Conservation (phyloP, 345 rosid genomes). For the Pistacia vera region DNA sequence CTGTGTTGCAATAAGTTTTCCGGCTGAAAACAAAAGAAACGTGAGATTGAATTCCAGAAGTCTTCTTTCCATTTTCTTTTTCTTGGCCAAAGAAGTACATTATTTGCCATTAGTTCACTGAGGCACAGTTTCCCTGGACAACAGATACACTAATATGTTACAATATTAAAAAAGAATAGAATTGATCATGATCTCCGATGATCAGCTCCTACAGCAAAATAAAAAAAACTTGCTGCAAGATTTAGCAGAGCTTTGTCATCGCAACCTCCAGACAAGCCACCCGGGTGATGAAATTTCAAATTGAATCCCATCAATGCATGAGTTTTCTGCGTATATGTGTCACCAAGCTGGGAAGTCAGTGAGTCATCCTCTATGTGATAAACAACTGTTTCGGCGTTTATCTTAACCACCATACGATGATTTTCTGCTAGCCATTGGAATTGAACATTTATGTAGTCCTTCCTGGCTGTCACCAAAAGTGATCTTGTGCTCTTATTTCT, state of each 20-base stretch:
- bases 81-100: conserved; percentile 8
- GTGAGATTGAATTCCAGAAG: background rate
- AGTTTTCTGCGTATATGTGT: background rate
- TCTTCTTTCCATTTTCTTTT: background rate
- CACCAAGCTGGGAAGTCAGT: background rate
- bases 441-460: background rate
- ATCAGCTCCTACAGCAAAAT: conserved; percentile 21
- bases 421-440: background rate
- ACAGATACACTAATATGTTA: background rate
- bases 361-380: background rate
- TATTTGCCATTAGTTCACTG: background rate
- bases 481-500: conserved; percentile 7
- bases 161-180: background rate
- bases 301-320: background rate
- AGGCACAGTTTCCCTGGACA: background rate
- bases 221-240: conserved; percentile 25
- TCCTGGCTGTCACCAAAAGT: conserved; percentile 1
- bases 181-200: background rate
- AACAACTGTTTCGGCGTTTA: background rate
- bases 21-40: background rate
- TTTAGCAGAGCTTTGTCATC: background rate
- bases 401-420: background rate
- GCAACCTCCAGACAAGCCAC: background rate
- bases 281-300: background rate
- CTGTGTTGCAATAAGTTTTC: background rate